Percentiles rank a stretch among this genome's conserved stretches.
These are phyloP conservation scores for Amoeboaphelidium occidentale DNA, from an alignment of 371 early-diverging fungal genomes.

Conservation along the genomic window DNA sequence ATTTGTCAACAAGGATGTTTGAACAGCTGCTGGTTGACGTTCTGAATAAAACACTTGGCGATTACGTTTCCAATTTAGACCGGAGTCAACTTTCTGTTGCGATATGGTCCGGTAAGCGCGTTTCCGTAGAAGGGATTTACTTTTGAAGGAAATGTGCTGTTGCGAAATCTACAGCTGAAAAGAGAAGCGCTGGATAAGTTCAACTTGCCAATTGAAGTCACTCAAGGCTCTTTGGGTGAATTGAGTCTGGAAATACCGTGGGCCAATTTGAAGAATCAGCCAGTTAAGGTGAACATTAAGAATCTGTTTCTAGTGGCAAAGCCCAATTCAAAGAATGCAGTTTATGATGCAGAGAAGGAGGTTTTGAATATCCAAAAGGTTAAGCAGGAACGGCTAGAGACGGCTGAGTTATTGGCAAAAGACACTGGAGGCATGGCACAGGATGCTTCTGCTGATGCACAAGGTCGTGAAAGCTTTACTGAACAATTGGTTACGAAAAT, in stretches of 20 bases:
- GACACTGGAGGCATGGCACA: background rate
- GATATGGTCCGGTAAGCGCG: too few relatives aligned
- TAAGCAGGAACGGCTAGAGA: slow-evolving; percentile 59
- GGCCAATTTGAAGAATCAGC: slow-evolving; percentile 79
- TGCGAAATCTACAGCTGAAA: slow-evolving; percentile 64
- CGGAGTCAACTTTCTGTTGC: background rate
- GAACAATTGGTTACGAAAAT: slow-evolving; percentile 65
- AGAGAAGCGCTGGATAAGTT: slow-evolving; percentile 80
- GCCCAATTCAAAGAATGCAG: slow-evolving; percentile 47
- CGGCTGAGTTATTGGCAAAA: slow-evolving; percentile 35
- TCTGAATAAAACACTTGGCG: background rate
- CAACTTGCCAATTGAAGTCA: slow-evolving; percentile 72
- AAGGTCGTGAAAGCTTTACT: slow-evolving; percentile 16
- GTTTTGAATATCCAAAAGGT: slow-evolving; percentile 44
- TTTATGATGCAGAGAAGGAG: slow-evolving; percentile 56
- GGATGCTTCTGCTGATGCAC: slow-evolving; percentile 8
- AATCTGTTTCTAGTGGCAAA: slow-evolving; percentile 66
- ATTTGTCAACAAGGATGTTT: too few relatives aligned
- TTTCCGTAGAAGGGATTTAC: too few relatives aligned
- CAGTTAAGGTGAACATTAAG: slow-evolving; percentile 62
- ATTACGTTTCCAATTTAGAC: background rate
- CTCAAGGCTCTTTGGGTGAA: slow-evolving; percentile 72
- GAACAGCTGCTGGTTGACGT: background rate
- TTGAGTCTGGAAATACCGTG: slow-evolving; percentile 81
- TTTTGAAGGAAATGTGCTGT: slow-evolving; percentile 77